Conservation (phyloP, 179 eudicot genomes). For the Patellifolia procumbens region DNA sequence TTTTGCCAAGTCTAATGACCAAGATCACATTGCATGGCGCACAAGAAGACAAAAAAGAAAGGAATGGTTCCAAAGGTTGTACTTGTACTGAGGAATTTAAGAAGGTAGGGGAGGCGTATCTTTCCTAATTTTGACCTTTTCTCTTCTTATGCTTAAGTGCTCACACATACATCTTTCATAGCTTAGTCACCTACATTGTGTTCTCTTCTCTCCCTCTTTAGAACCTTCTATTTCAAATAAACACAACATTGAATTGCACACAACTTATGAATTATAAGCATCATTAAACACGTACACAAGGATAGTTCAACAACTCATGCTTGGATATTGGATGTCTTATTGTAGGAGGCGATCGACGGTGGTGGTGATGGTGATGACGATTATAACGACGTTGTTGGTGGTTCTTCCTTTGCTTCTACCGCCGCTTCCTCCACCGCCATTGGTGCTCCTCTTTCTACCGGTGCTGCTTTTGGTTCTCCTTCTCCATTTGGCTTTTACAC, state of each 20-base stretch:
- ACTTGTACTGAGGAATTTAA: background rate
- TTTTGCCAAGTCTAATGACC: too few relatives aligned
- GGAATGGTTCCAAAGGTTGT: background rate
- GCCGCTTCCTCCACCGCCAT: slow-evolving; percentile 45
- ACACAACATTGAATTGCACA: too few relatives aligned
- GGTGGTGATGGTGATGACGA: slow-evolving; percentile 23
- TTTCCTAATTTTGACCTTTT: background rate
- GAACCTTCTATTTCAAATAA: background rate
- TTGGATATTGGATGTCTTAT: background rate
- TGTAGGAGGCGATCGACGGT: background rate
- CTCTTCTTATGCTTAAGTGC: background rate
- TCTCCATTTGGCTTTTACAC: slow-evolving; percentile 28
- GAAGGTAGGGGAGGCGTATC: background rate
- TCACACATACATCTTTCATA: background rate
- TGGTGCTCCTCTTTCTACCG: slow-evolving; percentile 35
- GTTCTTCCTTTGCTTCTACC: slow-evolving; percentile 34
- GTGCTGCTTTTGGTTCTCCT: slow-evolving; percentile 37
- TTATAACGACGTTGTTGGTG: slow-evolving; percentile 17
- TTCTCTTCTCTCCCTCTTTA: background rate
- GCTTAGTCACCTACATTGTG: background rate
- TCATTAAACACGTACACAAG: too few relatives aligned
- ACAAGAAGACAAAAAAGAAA: background rate
- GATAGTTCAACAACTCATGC: too few relatives aligned
- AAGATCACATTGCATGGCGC: background rate
- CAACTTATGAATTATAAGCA: too few relatives aligned